Evolutionary conservation across 2,329 filamentous ascomycete genomes (phyloP).

Genomic region (Diaporthe ilicicola): DNA sequence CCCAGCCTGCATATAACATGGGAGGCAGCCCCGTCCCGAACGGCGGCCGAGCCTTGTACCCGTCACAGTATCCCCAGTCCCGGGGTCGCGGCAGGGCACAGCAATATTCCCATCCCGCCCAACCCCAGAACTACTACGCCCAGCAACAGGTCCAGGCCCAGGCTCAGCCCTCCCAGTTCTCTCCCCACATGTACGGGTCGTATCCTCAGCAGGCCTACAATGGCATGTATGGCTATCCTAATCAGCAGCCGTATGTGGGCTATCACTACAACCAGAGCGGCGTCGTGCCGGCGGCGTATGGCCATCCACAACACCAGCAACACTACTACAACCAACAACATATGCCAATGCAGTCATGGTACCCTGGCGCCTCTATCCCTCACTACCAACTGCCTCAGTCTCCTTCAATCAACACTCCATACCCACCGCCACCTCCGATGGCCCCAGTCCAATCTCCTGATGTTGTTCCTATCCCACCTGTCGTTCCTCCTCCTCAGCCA

Average conservation of each 20-base stretch:
- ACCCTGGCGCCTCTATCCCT: constrained; percentile 57
- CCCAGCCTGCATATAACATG: constrained; percentile 28
- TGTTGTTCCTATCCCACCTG: constrained; percentile 12
- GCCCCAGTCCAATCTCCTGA: constrained; percentile 22
- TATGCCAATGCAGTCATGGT: constrained; percentile 45
- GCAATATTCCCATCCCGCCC: constrained; percentile 5
- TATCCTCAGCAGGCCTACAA: constrained; percentile 23
- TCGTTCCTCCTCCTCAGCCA: constrained; percentile 21
- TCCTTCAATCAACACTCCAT: constrained; percentile 60
- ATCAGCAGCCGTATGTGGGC: constrained; percentile 54
- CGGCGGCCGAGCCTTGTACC: constrained; percentile 27
- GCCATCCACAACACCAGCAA: constrained; percentile 60
- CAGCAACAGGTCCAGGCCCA: constrained; percentile 35
- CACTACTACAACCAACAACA: constrained; percentile 57
- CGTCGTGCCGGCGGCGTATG: constrained; percentile 51
- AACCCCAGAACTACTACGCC: constrained; percentile 36
- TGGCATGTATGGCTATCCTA: constrained; percentile 35
- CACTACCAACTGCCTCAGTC: constrained; percentile 56
- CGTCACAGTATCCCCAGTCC: constrained; percentile 16
- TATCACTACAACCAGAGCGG: constrained; percentile 67
- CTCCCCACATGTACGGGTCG: constrained; percentile 9
- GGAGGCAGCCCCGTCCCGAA: constrained; percentile 32
- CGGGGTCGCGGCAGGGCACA: constrained; percentile 27
- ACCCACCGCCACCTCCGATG: constrained; percentile 53
- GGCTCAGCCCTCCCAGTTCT: constrained; percentile 8